phyloP scores from a whole-genome alignment of 805 yeast genomes.

The Candida michaelii region DNA sequence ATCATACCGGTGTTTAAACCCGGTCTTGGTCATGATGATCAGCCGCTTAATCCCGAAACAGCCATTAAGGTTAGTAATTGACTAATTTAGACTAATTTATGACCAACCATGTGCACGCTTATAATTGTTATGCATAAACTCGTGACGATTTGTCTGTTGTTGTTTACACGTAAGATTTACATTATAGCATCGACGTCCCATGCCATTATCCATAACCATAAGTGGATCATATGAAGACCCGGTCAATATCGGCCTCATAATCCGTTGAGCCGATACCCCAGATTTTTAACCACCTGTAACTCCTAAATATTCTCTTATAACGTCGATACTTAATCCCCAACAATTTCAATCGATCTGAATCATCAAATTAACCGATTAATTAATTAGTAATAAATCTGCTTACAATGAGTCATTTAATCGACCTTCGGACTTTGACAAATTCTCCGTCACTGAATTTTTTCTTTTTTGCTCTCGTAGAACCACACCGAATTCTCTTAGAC shows the following conservation, averaged over 20 bases:
- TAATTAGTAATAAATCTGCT: background rate
- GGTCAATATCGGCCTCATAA: background rate
- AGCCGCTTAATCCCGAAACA: conserved; percentile 5
- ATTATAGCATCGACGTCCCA: too few species aligned
- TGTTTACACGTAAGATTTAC: too few species aligned
- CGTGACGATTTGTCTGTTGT: too few species aligned
- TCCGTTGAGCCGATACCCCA: conserved; percentile 6
- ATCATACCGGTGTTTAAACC: conserved; percentile 4
- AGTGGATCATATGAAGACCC: conserved; percentile 2
- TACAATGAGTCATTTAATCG: background rate
- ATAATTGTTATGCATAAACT: too few species aligned
- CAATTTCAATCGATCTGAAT: too few species aligned
- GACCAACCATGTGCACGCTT: too few species aligned
- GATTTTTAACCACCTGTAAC: background rate
- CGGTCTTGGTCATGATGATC: background rate
- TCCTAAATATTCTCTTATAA: background rate
- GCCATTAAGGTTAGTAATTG: too few species aligned
- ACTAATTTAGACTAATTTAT: too few species aligned
- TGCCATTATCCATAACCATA: background rate
- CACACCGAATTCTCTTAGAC: conserved; percentile 1
- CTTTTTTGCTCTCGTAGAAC: conserved; percentile 2
- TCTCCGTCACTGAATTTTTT: background rate
- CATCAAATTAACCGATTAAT: background rate
- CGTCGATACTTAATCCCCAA: too few species aligned
- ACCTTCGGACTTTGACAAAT: background rate